A percentile compares a stretch with the other conserved stretches of the same genome.
These are phyloP conservation scores for Solanum ahanhuiri DNA, from an alignment of 257 asterid species.

Conservation along the genomic window DNA sequence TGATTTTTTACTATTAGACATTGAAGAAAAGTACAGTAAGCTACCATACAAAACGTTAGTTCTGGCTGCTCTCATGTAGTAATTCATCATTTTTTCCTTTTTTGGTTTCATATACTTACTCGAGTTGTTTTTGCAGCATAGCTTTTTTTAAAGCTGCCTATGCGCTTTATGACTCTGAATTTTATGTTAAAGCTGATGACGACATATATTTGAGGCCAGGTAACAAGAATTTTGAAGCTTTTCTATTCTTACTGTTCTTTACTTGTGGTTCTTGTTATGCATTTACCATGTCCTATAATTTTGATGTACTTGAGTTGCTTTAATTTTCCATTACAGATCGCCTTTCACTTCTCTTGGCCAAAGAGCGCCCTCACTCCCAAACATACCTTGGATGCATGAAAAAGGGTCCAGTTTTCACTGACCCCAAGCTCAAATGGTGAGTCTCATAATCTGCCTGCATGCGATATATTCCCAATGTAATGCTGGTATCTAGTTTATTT, in stretches of 20 bases:
- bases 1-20: slow-evolving; percentile 86
- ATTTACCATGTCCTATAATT: slow-evolving; percentile 2
- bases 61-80: slow-evolving; percentile 7
- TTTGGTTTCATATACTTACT: slow-evolving; percentile 14
- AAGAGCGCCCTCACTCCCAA: slow-evolving; percentile 90
- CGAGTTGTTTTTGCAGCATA: slow-evolving; percentile 38
- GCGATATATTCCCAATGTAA: not conserved
- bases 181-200: slow-evolving; percentile 96
- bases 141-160: slow-evolving; percentile 97
- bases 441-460: slow-evolving; percentile 14
- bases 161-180: slow-evolving; percentile 85
- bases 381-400: slow-evolving; percentile 98
- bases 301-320: not conserved
- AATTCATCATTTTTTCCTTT: not conserved
- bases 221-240: slow-evolving; percentile 16
- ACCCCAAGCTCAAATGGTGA: slow-evolving; percentile 93
- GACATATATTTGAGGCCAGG: slow-evolving; percentile 97
- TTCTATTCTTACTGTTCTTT: not conserved
- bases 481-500: not conserved
- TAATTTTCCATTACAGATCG: slow-evolving; percentile 43
- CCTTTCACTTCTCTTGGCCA: slow-evolving; percentile 85
- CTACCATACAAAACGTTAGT: slow-evolving; percentile 99
- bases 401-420: slow-evolving; percentile 93
- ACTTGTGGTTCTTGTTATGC: slow-evolving; percentile 3
- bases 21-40: slow-evolving; percentile 97